These are phyloP conservation scores for button mushroom (Agaricus bisporus) DNA, from an alignment of 768 basidiomycete species.

Conservation along the genomic window DNA sequence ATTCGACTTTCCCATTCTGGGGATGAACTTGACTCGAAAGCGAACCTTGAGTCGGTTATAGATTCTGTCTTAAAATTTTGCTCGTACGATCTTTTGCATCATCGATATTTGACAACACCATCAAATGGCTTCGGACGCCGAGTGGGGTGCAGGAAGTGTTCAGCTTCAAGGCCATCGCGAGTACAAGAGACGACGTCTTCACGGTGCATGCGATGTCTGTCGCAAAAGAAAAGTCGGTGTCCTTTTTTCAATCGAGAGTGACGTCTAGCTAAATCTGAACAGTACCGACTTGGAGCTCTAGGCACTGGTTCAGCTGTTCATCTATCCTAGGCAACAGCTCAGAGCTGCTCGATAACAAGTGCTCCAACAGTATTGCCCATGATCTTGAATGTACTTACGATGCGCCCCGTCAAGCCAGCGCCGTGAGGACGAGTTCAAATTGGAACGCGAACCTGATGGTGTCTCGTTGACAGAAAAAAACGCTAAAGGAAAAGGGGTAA, in stretches of 20 bases:
- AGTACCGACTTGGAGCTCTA: constrained; percentile 19
- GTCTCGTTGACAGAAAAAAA: constrained; percentile 21
- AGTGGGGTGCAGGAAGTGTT: background rate
- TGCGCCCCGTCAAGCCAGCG: constrained; percentile 36
- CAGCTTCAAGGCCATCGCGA: constrained; percentile 10
- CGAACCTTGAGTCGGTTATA: background rate
- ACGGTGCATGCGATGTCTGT: constrained; percentile 43
- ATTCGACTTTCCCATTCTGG: no score
- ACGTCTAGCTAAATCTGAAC: constrained; percentile 2
- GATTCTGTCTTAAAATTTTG: background rate
- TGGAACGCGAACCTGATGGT: background rate
- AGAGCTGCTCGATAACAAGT: constrained; percentile 46
- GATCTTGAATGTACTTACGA: constrained; percentile 48
- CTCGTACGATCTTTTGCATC: background rate
- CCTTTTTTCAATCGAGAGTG: background rate
- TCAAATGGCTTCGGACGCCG: constrained; percentile 15
- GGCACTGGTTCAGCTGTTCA: background rate
- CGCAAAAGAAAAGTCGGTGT: constrained; percentile 34
- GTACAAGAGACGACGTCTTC: constrained; percentile 33
- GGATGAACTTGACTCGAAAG: background rate
- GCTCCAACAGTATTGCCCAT: constrained; percentile 49
- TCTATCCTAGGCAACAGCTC: constrained; percentile 48
- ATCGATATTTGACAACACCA: background rate
- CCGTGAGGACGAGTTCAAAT: constrained; percentile 28
- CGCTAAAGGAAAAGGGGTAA: constrained; percentile 24